Percentiles rank a stretch among this genome's conserved stretches.
These are phyloP conservation scores for Whalleya microplaca DNA, from an alignment of 2,329 filamentous ascomycete species.

Conservation along the genomic window DNA sequence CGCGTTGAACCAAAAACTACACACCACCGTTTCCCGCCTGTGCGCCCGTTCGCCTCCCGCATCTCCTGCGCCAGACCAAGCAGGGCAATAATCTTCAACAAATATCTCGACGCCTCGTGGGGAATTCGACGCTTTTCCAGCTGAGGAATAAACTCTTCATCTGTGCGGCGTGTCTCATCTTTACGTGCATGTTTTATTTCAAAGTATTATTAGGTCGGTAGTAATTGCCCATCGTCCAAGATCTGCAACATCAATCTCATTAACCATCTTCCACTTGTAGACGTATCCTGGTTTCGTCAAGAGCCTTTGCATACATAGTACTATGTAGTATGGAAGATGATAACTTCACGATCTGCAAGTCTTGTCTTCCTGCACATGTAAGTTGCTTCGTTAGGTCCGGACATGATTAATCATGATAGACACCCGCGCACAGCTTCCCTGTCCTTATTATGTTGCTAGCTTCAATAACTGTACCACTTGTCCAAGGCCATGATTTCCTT, in stretches of 20 bases:
- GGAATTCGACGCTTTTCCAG: slow-evolving; percentile 18
- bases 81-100: slow-evolving; percentile 1
- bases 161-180: neutral
- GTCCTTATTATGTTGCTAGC: neutral
- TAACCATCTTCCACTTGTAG: slow-evolving; percentile 4
- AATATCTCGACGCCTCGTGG: slow-evolving; percentile 24
- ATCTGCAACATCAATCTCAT: slow-evolving; percentile 24
- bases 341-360: neutral
- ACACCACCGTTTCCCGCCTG: slow-evolving; percentile 7
- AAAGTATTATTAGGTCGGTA: slow-evolving; percentile 17
- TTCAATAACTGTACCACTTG: neutral
- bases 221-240: slow-evolving; percentile 19
- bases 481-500: neutral
- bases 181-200: neutral
- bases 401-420: neutral
- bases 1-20: neutral
- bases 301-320: too few relatives aligned
- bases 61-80: neutral
- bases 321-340: neutral
- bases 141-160: neutral
- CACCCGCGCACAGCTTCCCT: neutral
- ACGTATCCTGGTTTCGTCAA: neutral
- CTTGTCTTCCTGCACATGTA: neutral
- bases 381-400: neutral
- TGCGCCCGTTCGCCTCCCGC: neutral